Base-by-base conservation (phyloP, 169 alveolate species). In the Cryptosporidium ubiquitum region DNA sequence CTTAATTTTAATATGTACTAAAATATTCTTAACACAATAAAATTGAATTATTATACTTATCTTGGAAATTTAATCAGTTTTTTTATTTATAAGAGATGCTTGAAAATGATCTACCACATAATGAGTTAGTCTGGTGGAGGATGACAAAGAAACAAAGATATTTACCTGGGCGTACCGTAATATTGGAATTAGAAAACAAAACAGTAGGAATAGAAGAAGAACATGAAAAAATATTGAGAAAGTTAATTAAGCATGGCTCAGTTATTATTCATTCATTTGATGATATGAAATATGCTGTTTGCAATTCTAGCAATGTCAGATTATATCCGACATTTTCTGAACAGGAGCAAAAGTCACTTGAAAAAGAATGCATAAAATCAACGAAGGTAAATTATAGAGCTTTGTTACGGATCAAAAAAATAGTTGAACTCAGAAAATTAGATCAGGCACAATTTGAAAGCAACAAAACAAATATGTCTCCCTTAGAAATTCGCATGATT, bases 111-210 rank as follows among this genome's bases (percentile, higher is more conserved):
- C 40, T 79, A 6, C 89, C 79, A 42, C 89, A 79, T 49, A 79
- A 79, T 14, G 89, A 79, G 39, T 49, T 79, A 12, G 89, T 79
- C 2, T 79, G 89, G 89, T 79, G 89, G 89, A 79, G 89, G 47
- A 79, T 79, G 89, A 79, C 89, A 39, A 79, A 26, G 40, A 79
- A 79, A 44, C 89, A 79, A 79, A 58, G 66, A 26, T 79, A 79
- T 23, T 47, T 79, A 26, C 89, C 89, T 60, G 89, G 89, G n/a
- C 71, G 89, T 42, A 68, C 61, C 1, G 79, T 79, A 35, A 42
- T 29, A 14, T 79, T 79, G 75, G 75, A 79, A 23, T 23, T 60
- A 23, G 89, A 79, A 79, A 52, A 60, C n/a, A 55, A 79, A 47
- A 79, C 89, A 2, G 74, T 79, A 26, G 89, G 89, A 20, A 61